Evolutionary conservation across 2,329 filamentous ascomycete genomes (phyloP), one percentile per base, ranked within the genome.

Genomic region (Fusarium chaquense): DNA sequence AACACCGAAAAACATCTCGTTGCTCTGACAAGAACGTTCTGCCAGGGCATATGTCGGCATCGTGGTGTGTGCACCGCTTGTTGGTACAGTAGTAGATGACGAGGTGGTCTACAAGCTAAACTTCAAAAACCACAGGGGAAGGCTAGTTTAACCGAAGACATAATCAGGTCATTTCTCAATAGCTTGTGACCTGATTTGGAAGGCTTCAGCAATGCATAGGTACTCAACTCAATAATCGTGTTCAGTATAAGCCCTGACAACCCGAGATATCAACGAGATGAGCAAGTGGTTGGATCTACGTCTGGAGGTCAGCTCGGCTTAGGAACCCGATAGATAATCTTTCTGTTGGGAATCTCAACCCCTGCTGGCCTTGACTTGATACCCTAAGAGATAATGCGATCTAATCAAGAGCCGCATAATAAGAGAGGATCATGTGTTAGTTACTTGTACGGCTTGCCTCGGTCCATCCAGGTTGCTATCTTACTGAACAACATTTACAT

Each of bases 1-100:
- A 69, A 62, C 35, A 16, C 66, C 66, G 66, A 63, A 44, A 32
- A 35, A 24, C 58, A 13, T 33, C 16, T 50, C 28, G 24, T 30
- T 54, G 32, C 43, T 24, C 33, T 30, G 18, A 33, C 20, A 46
- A 53, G 40, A 12, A 16, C 41, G n/a, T 30, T 45, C 38, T 64
- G n/a, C 33, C 28, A 15, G 38, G 43, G 41, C 22, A 40, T 52
- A 38, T 55, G 24, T 62, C 62, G 66, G 66, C 45, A 52, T 70
- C 52, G 36, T 66, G 66, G 62, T 44, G 24, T 54, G 45, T 63
- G 30, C 28, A 58, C 67, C 67, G 62, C 18, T 36, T 62, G 33
- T 20, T 32, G 20, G 24, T 20, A 20, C 20, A 20, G 20, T 32
- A 24, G n/a, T 32, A 24, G 15, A 43, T 56, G 38, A 22, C 35